phyloP scores from a whole-genome alignment of 139 green algal species.

The Trebouxia sp. region DNA sequence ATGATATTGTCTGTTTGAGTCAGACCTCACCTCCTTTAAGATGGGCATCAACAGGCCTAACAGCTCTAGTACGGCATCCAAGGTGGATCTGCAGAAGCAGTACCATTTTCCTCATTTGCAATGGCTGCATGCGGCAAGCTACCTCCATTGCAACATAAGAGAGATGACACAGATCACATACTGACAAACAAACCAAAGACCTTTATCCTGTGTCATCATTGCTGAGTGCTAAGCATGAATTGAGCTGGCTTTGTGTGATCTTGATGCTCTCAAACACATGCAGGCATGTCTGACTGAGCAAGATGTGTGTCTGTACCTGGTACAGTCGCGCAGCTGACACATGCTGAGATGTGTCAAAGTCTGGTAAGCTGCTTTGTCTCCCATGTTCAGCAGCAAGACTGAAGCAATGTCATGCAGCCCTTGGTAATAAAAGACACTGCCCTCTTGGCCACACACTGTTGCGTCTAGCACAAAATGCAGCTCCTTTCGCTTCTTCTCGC shows the following conservation, averaged over 20 bases:
- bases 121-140: too few relatives aligned
- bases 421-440: slow-evolving; percentile 81
- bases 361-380: slow-evolving; percentile 54
- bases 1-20: background rate
- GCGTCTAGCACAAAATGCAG: slow-evolving; percentile 72
- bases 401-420: slow-evolving; percentile 88
- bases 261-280: too few relatives aligned
- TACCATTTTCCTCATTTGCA: too few relatives aligned
- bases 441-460: slow-evolving; percentile 44
- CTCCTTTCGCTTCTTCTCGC: slow-evolving; percentile 44
- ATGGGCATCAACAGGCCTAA: slow-evolving; percentile 69
- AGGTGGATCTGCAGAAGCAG: slow-evolving; percentile 48
- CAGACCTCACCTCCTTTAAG: slow-evolving; percentile 34
- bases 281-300: too few relatives aligned
- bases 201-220: too few relatives aligned
- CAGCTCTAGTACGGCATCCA: slow-evolving; percentile 72
- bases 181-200: too few relatives aligned
- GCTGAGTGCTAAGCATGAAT: too few relatives aligned
- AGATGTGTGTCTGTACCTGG: slow-evolving; percentile 47
- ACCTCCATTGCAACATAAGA: too few relatives aligned
- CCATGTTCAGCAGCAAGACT: slow-evolving; percentile 78
- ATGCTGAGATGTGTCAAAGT: slow-evolving; percentile 60
- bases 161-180: too few relatives aligned
- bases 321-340: slow-evolving; percentile 80
- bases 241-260: too few relatives aligned